Base-by-base conservation (phyloP, 148 eudicot species). In the Suaeda aralocaspica region DNA sequence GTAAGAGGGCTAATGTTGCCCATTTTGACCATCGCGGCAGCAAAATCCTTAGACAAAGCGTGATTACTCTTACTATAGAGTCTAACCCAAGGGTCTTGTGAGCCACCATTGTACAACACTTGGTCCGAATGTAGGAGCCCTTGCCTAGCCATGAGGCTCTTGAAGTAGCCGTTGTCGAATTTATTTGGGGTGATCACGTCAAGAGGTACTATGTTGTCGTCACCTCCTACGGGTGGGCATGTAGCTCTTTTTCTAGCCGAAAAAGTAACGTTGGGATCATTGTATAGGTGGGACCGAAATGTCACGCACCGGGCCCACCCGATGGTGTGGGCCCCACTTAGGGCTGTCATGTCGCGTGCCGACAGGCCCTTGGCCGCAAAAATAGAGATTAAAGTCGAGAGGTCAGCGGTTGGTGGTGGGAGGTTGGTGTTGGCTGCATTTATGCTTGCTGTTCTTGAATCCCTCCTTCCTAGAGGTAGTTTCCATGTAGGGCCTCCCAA, bases 81-180 rank as follows among this genome's bases (percentile, higher is more conserved):
- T 67, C 68, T 75, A 28, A 83, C 92, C 46, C 79, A 52, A 24
- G 76, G 61, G 57, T 83, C 81, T 18, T 74, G 72, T 2, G 83
- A 50, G 18, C 85, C 83, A 52, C 51, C 72, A 78, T 82, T 80
- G 61, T 77, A 73, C 3, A 87, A 77, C 66, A 70, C 82, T 41
- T 87, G 92, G 70, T 87, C 92, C 3, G 89, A 85, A 44, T 82
- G 84, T 24, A 87, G 74, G 3, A 87, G 77, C 49, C 86, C 92
- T n/a, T 71, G 77, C 57, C 33, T 64, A 25, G 58, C 64, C 73
- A 81, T 24, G 0, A 87, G 64, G 68, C 73, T 77, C 61, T 67
- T 31, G 73, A 65, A 85, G 55, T 78, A 83, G 9, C 72, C 60
- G 41, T 83, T 81, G 19, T 78, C 84, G 50, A 88, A 88, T 10